A percentile compares a stretch with the other conserved stretches of the same genome.
These are phyloP conservation scores for Phytophthora parvispora DNA, from an alignment of 352 stramenopile species.

Conservation along the genomic window DNA sequence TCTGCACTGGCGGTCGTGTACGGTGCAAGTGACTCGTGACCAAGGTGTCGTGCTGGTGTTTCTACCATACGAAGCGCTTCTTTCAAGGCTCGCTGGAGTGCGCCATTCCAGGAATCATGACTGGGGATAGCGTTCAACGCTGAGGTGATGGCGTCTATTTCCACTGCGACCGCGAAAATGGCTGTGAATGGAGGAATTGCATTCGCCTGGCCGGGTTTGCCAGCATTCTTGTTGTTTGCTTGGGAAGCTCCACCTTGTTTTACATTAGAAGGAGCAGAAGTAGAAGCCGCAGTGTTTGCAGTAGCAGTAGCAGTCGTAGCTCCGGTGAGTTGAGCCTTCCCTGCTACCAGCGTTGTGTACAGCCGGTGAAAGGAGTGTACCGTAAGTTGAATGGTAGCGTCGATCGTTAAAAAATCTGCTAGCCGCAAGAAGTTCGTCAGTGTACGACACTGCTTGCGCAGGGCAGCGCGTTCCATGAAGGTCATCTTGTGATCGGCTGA, in stretches of 20 bases:
- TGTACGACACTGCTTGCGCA: conserved; percentile 93
- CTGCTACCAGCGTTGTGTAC: conserved; percentile 59
- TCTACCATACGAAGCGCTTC: conserved; percentile 91
- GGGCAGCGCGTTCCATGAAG: conserved; percentile 95
- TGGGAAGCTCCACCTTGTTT: conserved; percentile 3
- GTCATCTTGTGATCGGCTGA: conserved; percentile 96
- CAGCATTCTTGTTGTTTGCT: conserved; percentile 6
- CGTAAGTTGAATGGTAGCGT: conserved; percentile 90
- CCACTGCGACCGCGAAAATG: conserved; percentile 73
- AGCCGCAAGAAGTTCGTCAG: conserved; percentile 95
- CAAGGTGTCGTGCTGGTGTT: conserved; percentile 86
- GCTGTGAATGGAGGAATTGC: conserved; percentile 50
- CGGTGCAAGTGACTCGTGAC: conserved; percentile 76
- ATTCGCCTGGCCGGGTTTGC: conserved; percentile 22
- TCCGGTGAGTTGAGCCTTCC: conserved; percentile 45
- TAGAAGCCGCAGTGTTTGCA: background rate
- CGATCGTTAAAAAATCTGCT: conserved; percentile 93
- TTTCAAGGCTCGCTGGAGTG: conserved; percentile 82
- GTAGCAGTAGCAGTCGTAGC: background rate
- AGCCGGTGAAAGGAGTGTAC: conserved; percentile 80
- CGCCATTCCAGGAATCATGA: conserved; percentile 79
- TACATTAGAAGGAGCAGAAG: background rate
- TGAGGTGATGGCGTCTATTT: conserved; percentile 56
- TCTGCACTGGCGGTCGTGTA: conserved; percentile 87
- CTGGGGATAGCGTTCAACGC: conserved; percentile 63